Conservation (phyloP, 202 grass and related monocot genomes). For the Alloteropsis angusta region DNA sequence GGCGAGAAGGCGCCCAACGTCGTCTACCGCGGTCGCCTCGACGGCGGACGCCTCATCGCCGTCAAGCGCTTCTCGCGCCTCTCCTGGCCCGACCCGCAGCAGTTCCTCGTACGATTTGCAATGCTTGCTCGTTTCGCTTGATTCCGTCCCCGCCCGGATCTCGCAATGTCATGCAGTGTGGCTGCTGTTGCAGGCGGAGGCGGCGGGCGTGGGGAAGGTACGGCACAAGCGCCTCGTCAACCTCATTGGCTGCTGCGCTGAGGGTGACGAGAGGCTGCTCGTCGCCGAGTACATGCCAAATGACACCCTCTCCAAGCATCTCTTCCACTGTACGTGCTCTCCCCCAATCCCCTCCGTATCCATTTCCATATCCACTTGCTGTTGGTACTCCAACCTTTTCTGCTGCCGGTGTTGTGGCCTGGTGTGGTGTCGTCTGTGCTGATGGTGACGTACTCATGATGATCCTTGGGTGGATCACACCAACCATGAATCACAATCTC, state of each 20-base stretch:
- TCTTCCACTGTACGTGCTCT: conserved; percentile 82
- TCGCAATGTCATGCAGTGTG: conserved; percentile 3
- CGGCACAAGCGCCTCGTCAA: conserved; percentile 90
- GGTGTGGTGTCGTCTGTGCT: not conserved
- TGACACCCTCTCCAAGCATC: conserved; percentile 95
- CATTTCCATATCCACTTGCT: not conserved
- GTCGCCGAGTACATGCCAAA: conserved; percentile 99
- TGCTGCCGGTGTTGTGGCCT: not conserved
- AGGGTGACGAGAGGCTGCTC: conserved; percentile 91
- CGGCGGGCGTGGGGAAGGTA: conserved; percentile 83
- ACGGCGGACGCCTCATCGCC: conserved; percentile 68
- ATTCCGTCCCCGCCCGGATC: conserved; percentile 18
- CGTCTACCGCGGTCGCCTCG: conserved; percentile 85
- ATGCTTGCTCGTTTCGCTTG: not conserved
- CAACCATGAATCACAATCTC: conserved; percentile 3
- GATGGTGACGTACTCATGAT: conserved; percentile 33
- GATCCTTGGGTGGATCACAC: conserved; percentile 13
- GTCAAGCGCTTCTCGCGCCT: conserved; percentile 94
- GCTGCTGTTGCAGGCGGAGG: conserved; percentile 53
- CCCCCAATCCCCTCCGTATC: not conserved
- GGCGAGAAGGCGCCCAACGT: conserved; percentile 99
- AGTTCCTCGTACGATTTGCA: conserved; percentile 61
- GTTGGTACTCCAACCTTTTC: not conserved
- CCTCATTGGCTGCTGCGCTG: conserved; percentile 93
- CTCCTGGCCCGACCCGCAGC: conserved; percentile 96